These are phyloP conservation scores for Fusarium globosum DNA, from an alignment of 2,329 filamentous ascomycete species.

Conservation along the genomic window DNA sequence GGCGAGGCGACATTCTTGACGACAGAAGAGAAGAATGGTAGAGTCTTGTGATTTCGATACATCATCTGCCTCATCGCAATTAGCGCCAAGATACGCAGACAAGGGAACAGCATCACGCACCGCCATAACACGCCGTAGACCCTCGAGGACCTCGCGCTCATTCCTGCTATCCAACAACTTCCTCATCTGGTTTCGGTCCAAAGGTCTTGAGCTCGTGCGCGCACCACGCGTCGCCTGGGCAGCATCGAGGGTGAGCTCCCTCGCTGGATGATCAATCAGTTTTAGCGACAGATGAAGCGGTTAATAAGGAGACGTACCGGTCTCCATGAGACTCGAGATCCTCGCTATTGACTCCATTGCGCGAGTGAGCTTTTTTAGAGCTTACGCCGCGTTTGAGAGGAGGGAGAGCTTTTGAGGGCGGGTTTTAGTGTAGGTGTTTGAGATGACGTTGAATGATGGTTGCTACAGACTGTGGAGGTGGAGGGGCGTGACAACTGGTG, in stretches of 20 bases:
- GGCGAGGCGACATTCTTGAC: constrained; percentile 98
- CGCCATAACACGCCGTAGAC: constrained; percentile 86
- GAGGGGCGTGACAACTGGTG: constrained; percentile 36
- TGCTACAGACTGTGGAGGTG: constrained; percentile 20
- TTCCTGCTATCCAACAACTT: constrained; percentile 93
- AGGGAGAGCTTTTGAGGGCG: constrained; percentile 11
- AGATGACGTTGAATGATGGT: constrained; percentile 43
- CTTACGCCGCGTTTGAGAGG: constrained; percentile 24
- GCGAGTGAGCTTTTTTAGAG: constrained; percentile 28
- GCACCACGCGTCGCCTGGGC: constrained; percentile 84
- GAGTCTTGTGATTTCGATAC: constrained; percentile 88
- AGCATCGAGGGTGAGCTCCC: constrained; percentile 97
- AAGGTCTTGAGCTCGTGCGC: constrained; percentile 69
- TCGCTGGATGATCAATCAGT: constrained; percentile 67
- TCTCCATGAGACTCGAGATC: constrained; percentile 94
- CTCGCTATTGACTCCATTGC: constrained; percentile 95
- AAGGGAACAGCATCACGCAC: constrained; percentile 62
- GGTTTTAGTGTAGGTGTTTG: constrained; percentile 33
- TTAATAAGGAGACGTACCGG: constrained; percentile 68
- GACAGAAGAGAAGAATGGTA: constrained; percentile 95
- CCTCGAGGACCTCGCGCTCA: constrained; percentile 93
- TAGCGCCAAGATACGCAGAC: neutral
- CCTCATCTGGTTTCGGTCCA: constrained; percentile 88
- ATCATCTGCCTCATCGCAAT: constrained; percentile 75
- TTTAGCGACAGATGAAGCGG: constrained; percentile 12